A percentile compares a stretch with the other conserved stretches of the same genome.
Conservation (phyloP, 371 early-diverging fungal genomes). For the Saksenaea oblongispora region DNA sequence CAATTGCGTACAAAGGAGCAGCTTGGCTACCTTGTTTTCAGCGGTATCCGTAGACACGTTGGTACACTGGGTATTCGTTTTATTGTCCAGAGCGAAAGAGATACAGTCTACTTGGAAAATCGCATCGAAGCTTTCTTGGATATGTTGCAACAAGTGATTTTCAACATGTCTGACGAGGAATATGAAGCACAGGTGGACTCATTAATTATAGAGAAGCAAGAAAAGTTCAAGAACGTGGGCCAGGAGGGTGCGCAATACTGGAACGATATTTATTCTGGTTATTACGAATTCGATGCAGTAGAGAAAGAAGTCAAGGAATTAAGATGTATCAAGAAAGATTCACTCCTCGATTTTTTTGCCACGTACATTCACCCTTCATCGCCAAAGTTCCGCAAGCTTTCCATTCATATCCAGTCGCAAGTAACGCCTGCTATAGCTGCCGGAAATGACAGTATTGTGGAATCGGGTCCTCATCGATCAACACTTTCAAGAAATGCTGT, state of each 20-base stretch:
- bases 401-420: slow-evolving; percentile 69
- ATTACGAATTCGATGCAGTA: slow-evolving; percentile 82
- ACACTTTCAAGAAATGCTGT: slow-evolving; percentile 40
- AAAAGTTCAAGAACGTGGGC: slow-evolving; percentile 83
- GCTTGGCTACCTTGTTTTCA: slow-evolving; percentile 83
- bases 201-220: slow-evolving; percentile 67
- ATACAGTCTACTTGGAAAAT: slow-evolving; percentile 77
- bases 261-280: slow-evolving; percentile 72
- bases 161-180: slow-evolving; percentile 69
- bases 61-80: slow-evolving; percentile 67
- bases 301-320: slow-evolving; percentile 60
- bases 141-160: slow-evolving; percentile 51
- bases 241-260: slow-evolving; percentile 79
- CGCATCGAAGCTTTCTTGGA: slow-evolving; percentile 79
- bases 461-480: slow-evolving; percentile 17
- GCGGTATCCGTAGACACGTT: slow-evolving; percentile 60
- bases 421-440: slow-evolving; percentile 26
- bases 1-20: slow-evolving; percentile 90
- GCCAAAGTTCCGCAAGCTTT: slow-evolving; percentile 55
- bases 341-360: slow-evolving; percentile 61
- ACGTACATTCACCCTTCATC: slow-evolving; percentile 58
- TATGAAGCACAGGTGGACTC: slow-evolving; percentile 75
- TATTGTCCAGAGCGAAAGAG: slow-evolving; percentile 85
- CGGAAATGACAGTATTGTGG: slow-evolving; percentile 15
- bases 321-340: slow-evolving; percentile 42